Evolutionary conservation across 495 filamentous ascomycete genomes (phyloP), one percentile per base, ranked within the genome.

Genomic region (Penicillium egyptiacum): DNA sequence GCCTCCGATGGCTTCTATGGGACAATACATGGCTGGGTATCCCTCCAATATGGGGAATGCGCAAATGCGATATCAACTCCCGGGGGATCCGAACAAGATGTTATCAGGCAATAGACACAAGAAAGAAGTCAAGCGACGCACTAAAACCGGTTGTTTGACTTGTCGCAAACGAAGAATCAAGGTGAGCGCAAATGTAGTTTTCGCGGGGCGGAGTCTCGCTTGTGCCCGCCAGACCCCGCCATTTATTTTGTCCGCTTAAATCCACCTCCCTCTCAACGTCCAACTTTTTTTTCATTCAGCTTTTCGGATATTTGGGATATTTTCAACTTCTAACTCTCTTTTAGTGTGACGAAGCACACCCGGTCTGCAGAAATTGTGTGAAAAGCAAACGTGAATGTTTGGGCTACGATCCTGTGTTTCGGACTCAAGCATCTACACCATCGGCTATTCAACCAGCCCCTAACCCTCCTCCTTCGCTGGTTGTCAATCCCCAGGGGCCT

Each of bases 331-430:
- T 60, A 20, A 62, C 25, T 23, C 26, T 17, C 17, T n/a, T 25
- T 45, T 69, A 98, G 94, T 98, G 94, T 78, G 94, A 98, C 81
- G 94, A 98, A 79, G 85, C 83, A 26, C 92, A 97, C 75, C 94
- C 94, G 8, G 83, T 88, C 47, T 98, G 94, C 79, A 87, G 92
- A 67, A 98, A 98, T 73, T 98, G 94, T 75, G 88, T 92, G 68
- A 98, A 97, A 75, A 96, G 91, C 66, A 98, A 97, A 73, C 89
- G 94, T 64, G 94, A 98, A 68, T 98, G 94, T 70, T 72, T 96
- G 49, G 94, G 94, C 44, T 98, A 98, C 84, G 94, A 98, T 70
- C 94, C 94, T 37, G 95, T 98, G 58, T 98, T 98, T 78, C 95
- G 96, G 73, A 83, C 87, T 64, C 89, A 92, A 65, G 86, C 88